Evolutionary conservation across 1,284 basidiomycete species (phyloP).

Genomic region (Inonotus obliquus): DNA sequence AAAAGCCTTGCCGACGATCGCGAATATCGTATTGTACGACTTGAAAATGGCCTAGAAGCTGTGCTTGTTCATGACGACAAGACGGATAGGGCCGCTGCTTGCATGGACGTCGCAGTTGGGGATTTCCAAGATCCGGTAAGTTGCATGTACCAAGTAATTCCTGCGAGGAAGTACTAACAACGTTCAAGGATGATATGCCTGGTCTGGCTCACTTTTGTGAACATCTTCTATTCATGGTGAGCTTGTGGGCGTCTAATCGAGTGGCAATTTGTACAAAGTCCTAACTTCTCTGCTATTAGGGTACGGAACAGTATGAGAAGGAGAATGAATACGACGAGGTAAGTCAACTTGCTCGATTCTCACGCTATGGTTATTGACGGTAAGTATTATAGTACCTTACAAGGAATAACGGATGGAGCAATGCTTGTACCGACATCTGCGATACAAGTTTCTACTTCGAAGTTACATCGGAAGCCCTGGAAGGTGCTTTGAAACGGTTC

Average conservation of each 20-base stretch:
- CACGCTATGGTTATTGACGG: neutral
- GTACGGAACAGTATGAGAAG: constrained; percentile 78
- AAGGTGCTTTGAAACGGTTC: constrained; percentile 87
- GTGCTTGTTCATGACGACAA: constrained; percentile 85
- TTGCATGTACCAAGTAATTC: neutral
- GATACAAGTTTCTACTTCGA: constrained; percentile 96
- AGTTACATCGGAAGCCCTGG: constrained; percentile 77
- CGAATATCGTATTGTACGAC: constrained; percentile 75
- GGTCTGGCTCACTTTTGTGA: constrained; percentile 93
- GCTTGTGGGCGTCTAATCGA: constrained; percentile 19
- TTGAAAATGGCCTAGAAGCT: constrained; percentile 88
- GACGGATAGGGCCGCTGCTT: constrained; percentile 92
- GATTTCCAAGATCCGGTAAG: constrained; percentile 88
- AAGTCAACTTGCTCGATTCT: constrained; percentile 5
- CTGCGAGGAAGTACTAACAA: too few relatives aligned
- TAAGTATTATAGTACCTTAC: constrained; percentile 62
- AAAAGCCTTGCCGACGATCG: neutral
- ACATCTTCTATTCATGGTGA: constrained; percentile 92
- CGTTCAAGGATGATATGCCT: constrained; percentile 72
- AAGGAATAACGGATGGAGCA: constrained; percentile 87
- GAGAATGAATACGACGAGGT: constrained; percentile 93
- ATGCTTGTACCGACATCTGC: constrained; percentile 91
- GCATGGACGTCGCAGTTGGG: constrained; percentile 92
- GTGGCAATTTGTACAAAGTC: neutral
- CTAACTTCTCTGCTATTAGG: constrained; percentile 38